Base-by-base conservation (phyloP, 2,329 filamentous ascomycete genomes). In the Microcyclosporella mali region DNA sequence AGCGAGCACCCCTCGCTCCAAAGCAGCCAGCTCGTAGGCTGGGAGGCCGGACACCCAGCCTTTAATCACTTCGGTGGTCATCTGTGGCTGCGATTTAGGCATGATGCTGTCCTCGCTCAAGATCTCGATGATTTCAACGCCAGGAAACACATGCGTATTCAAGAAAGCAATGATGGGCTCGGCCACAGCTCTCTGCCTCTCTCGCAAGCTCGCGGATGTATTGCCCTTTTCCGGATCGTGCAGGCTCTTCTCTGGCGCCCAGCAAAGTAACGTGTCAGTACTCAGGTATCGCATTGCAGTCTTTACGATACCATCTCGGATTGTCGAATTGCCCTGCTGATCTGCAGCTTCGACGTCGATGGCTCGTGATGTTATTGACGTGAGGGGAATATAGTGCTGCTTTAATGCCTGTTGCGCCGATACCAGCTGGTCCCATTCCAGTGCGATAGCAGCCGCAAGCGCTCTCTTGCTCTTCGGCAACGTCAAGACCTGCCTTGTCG, bases 191-290 rank as follows among this genome's bases (percentile, higher is more conserved):
- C 81, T 77, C 68, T 98, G 92, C 15, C 82, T 70, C 34, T 84
- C 75, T 12, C 88, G 75, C 40, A 98, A 72, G 9, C 52, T 53
- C 65, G 30, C 42, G 8, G 42, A 43, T 35, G 47, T 34, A 21
- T 31, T 35, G 29, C 37, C 40, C 33, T 47, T 35, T 35, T 47
- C 44, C 21, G 70, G 64, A 31, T 79, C 63, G 61, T 75, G 66
- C 46, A 69, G 53, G 34, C 67, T 68, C 43, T 68, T 68, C 57
- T 73, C 73, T 0, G 82, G 82, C 14, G 79, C 88, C 86, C 88
- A 95, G 75, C 90, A 97, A 1, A 98, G 78, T 28, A 97, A 70
- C 0, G 87, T 89, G 67, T 98, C 92, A 1, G 92, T 97, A 56
- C 88, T 82, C 18, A 98, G 76, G 65, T 97, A 97, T 35, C 84